Percentiles rank a stretch among this genome's conserved stretches.
Conservation (phyloP, 257 asterid species). For the Ajuga chamaepitys region DNA sequence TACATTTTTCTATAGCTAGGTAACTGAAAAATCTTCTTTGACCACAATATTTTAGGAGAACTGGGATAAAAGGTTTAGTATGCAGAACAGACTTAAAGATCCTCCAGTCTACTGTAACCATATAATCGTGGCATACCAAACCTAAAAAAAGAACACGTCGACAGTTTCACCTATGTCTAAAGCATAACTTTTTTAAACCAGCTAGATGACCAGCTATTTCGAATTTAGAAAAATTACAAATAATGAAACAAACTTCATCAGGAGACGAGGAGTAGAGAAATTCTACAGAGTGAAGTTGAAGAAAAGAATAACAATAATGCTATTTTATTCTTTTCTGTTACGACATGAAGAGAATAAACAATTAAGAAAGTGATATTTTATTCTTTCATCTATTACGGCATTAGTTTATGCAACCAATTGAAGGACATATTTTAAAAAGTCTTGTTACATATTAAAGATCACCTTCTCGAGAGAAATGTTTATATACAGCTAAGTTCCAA, state of each 20-base stretch:
- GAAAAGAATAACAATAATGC: background rate
- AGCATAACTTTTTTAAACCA: background rate
- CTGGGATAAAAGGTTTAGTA: too few relatives aligned
- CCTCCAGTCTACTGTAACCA: background rate
- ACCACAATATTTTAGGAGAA: too few relatives aligned
- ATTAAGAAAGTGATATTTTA: too few relatives aligned
- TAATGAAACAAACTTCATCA: background rate
- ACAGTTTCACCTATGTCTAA: background rate
- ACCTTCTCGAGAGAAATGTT: background rate
- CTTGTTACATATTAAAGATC: background rate
- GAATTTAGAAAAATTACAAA: background rate
- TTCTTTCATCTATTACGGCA: too few relatives aligned
- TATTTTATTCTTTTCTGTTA: background rate
- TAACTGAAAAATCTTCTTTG: too few relatives aligned
- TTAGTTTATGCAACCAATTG: background rate
- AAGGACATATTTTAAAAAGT: background rate
- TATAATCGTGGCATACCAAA: background rate
- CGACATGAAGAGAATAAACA: background rate
- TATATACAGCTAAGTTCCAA: background rate
- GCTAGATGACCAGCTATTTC: background rate
- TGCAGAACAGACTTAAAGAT: background rate
- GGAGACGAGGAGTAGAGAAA: background rate
- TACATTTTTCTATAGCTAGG: too few relatives aligned
- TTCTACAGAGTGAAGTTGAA: background rate
- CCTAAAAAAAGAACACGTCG: background rate